Base-by-base conservation (phyloP, 192 early-diverging fungal genomes). In the Dispira parvispora region DNA sequence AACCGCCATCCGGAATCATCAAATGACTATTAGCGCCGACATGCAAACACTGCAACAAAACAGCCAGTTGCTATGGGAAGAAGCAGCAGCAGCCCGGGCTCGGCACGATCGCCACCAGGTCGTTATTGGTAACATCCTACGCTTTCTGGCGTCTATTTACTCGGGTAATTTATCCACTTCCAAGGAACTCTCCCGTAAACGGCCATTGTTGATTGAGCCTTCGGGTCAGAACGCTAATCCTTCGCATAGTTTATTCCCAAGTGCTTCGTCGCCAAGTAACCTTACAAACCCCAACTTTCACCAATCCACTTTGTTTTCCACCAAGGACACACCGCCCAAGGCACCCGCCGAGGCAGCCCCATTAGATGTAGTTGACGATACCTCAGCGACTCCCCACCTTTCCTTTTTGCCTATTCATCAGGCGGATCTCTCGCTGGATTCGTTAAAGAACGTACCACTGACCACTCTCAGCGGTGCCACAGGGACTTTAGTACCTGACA, bases 101-200 rank as follows among this genome's bases (percentile, higher is more conserved):
- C 78, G 85, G 21, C 85, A 93, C 71, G 83, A 84, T 46, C 73
- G 84, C 44, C 93, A 96, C 67, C 92, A 96, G 70, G 83, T 84
- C 12, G 91, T 84, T 0, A 95, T 98, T 46, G 88, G 95, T 73
- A 95, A 93, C 68, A 95, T 98, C 58, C 63, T 98, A 62, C 73
- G 83, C 16, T 98, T 98, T 70, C 69, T 98, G 67, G 91, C 92
- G 1, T 82, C 87, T 0, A 82, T 96, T 43, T 94, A 90, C 70
- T 78, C 86, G 26, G 65, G 67, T 38, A 81, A 83, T 13, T 28
- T 52, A 11, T 64, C 65, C 12, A 66, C 67, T 13, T 61, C 68
- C 4, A 70, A 72, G 46, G 65, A 70, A 20, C 68, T 65, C 18
- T 61, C 73, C 20, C 73, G 69, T 11, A 63, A 72, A 47, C 76